Percentiles rank a stretch among this genome's conserved stretches.
Evolutionary conservation across 2,329 filamentous ascomycete species (phyloP).

Genomic region (Helotiales sp.): DNA sequence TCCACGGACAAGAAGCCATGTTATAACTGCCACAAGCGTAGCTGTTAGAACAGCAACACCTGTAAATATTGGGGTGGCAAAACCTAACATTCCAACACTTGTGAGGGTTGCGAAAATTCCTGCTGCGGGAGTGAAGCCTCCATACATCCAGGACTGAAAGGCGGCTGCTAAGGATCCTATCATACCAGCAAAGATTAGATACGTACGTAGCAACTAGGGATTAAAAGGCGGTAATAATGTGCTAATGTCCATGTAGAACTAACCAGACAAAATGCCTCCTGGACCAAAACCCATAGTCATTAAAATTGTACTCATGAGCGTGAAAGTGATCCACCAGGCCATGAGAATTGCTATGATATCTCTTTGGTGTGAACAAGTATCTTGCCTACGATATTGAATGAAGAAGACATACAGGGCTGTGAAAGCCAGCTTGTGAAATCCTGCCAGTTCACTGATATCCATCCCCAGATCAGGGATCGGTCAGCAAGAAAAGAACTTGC

Average conservation of each 20-base stretch:
- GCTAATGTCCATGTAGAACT: conserved; percentile 5
- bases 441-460: conserved; percentile 4
- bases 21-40: conserved; percentile 2
- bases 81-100: no score
- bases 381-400: background rate
- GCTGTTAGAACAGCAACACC: background rate
- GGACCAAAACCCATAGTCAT: background rate
- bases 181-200: no score
- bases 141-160: background rate
- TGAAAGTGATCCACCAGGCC: conserved; percentile 6
- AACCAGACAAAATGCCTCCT: background rate
- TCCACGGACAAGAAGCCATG: background rate
- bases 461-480: conserved; percentile 6
- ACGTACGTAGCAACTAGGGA: background rate
- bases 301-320: conserved; percentile 2
- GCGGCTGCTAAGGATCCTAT: conserved; percentile 7
- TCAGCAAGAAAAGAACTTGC: no score
- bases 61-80: background rate
- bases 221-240: background rate
- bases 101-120: no score
- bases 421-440: background rate
- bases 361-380: background rate
- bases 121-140: background rate
- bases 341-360: background rate
- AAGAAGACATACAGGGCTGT: conserved; percentile 2